A percentile compares a stretch with the other conserved stretches of the same genome.
phyloP scores from a whole-genome alignment of 192 early-diverging fungal genomes.

The Haplosporangium gracile region DNA sequence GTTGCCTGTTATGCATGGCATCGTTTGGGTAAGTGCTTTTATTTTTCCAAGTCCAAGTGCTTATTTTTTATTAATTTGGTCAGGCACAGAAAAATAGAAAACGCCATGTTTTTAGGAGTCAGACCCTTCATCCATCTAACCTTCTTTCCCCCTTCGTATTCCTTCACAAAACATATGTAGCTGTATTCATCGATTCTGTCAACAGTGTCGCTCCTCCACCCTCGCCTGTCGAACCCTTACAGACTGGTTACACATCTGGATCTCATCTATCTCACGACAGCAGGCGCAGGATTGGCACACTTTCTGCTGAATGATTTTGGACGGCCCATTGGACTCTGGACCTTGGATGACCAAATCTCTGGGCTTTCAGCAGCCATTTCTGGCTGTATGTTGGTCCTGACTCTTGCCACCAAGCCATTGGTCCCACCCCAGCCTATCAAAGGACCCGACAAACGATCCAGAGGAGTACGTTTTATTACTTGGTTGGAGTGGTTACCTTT shows the following conservation, averaged over 20 bases:
- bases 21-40: conserved; percentile 38
- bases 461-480: conserved; percentile 30
- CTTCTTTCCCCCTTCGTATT: not conserved
- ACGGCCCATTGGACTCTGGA: conserved; percentile 50
- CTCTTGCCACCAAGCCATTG: conserved; percentile 48
- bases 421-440: conserved; percentile 47
- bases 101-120: not conserved
- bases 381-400: conserved; percentile 18
- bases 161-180: conserved; percentile 5
- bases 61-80: not conserved
- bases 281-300: conserved; percentile 28
- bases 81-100: not conserved
- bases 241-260: conserved; percentile 44
- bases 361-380: conserved; percentile 41
- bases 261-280: conserved; percentile 50
- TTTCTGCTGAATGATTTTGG: conserved; percentile 45
- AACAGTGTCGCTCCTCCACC: conserved; percentile 46
- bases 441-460: conserved; percentile 36
- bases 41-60: not conserved
- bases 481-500: not conserved
- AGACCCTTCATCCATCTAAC: not conserved
- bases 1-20: conserved; percentile 56
- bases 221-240: conserved; percentile 48
- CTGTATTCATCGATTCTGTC: conserved; percentile 52
- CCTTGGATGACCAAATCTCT: conserved; percentile 48